Evolutionary conservation across 257 asterid species (phyloP), one percentile per base, ranked within the genome.

Genomic region (Penstemon newberryi): DNA sequence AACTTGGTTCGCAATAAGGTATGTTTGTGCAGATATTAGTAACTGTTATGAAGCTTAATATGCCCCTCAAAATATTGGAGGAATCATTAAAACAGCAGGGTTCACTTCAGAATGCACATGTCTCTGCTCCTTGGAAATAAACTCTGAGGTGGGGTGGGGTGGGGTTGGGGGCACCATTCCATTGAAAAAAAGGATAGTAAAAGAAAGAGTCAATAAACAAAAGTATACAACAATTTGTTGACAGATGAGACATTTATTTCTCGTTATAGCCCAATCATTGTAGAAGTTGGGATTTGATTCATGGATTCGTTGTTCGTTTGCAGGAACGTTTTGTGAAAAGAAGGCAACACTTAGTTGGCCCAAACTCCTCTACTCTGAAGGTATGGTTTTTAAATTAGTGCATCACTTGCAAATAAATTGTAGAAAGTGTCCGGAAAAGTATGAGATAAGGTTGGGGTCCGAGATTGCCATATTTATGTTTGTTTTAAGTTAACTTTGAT

Each of bases 1-100:
- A 81, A 69, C 84, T 71, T 92, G 86, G 96, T 88, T 63, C 89
- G 95, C 57, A 86, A 80, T 73, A 92, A 92, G 98, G 97, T 89
- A 64, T 50, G 86, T 39, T 45, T 58, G 15, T 15, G 18, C 18
- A 15, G 18, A 15, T 15, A 15, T 15, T 15, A 15, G 18, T 15
- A 15, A 15, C 18, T 15, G 18, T 15, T 15, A 15, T 15, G 18
- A 15, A 15, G 18, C 18, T 15, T 15, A 15, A 15, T 15, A 15
- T 15, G 18, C 18, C 18, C 18, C 33, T 25, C 33, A 1, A 25
- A 25, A 25, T 25, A 2, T 25, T 25, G 33, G 33, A 25, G 2
- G 33, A 25, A 25, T 25, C 33, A 25, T 25, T 25, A 25, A 25
- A 25, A 25, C 33, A 25, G 33, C 33, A 25, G 33, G 1, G 1